Conservation (phyloP, 345 rosid genomes). For the Eucalyptus cloeziana region DNA sequence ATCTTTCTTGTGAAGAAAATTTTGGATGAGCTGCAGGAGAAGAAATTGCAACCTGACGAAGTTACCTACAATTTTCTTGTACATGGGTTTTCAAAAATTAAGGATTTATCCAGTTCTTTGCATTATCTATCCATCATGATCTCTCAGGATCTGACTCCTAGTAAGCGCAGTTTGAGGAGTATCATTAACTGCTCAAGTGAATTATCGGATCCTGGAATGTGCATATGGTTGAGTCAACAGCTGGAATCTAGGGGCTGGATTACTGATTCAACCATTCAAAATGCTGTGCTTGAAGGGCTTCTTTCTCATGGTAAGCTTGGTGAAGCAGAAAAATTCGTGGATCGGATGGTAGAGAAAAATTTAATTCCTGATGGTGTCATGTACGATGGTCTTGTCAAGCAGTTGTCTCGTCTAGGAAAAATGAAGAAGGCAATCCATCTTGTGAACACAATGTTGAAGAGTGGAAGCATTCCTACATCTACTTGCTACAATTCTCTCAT, state of each 20-base stretch:
- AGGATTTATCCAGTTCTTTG: constrained; percentile 24
- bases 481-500: constrained; percentile 50
- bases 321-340: constrained; percentile 49
- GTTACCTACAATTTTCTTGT: constrained; percentile 57
- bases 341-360: constrained; percentile 19
- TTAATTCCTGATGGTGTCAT: constrained; percentile 14
- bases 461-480: constrained; percentile 24
- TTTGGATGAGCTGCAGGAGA: constrained; percentile 32
- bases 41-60: constrained; percentile 33
- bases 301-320: constrained; percentile 22
- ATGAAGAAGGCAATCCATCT: constrained; percentile 43
- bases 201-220: constrained; percentile 27
- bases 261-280: constrained; percentile 34
- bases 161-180: constrained; percentile 42
- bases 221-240: constrained; percentile 33
- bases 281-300: constrained; percentile 30
- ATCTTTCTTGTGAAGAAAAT: constrained; percentile 10
- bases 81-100: constrained; percentile 33
- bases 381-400: constrained; percentile 49
- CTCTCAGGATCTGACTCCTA: constrained; percentile 39
- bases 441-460: constrained; percentile 54
- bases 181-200: constrained; percentile 24
- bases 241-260: constrained; percentile 42
- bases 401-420: constrained; percentile 26
- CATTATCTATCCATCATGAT: constrained; percentile 49